Conservation (phyloP, 164 flowering plant species). For the Malania oleifera region DNA sequence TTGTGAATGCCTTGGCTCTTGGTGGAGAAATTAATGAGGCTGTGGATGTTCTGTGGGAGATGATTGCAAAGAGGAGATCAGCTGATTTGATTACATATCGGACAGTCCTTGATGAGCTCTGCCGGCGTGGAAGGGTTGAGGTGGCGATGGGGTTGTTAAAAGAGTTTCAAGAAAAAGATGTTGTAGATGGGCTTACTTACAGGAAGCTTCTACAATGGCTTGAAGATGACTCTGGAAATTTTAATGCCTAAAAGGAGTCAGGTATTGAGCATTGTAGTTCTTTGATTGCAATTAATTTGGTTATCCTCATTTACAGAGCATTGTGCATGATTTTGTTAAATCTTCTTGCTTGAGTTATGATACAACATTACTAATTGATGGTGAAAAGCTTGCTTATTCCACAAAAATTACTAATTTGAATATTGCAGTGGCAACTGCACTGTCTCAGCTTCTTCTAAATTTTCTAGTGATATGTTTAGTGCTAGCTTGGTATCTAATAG, state of each 20-base stretch:
- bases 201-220: constrained; percentile 49
- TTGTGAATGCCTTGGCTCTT: constrained; percentile 76
- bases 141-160: constrained; percentile 58
- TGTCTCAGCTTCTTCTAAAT: no score
- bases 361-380: no score
- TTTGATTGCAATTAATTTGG: no score
- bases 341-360: no score
- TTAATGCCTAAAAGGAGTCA: constrained; percentile 13
- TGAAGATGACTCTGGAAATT: constrained; percentile 43
- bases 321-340: no score
- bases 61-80: constrained; percentile 44
- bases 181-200: constrained; percentile 50
- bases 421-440: no score
- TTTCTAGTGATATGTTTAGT: no score
- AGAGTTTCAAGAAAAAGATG: constrained; percentile 51
- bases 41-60: constrained; percentile 61
- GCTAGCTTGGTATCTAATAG: no score
- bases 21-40: constrained; percentile 77
- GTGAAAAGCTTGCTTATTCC: no score
- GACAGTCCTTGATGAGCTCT: constrained; percentile 66
- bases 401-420: no score
- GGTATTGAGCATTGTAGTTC: constrained; percentile 12
- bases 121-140: constrained; percentile 39
- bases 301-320: no score
- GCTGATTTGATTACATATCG: constrained; percentile 65